These are phyloP conservation scores for Zygnema cylindricum DNA, from an alignment of 139 green algal species.

Conservation along the genomic window DNA sequence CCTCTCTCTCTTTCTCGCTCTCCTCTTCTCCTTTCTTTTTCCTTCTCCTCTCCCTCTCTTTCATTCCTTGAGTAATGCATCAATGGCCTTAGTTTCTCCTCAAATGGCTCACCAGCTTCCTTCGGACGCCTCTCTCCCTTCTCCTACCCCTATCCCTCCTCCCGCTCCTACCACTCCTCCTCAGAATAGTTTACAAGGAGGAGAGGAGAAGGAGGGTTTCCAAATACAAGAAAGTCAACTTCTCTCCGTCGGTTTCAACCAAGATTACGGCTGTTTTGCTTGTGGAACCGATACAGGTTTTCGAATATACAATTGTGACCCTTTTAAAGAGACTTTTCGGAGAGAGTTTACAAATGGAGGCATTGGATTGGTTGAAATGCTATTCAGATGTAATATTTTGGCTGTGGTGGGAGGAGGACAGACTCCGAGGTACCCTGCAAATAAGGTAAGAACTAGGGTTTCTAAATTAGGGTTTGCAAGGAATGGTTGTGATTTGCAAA, in stretches of 20 bases:
- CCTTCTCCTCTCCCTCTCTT: too few species aligned
- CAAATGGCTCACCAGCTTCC: background rate
- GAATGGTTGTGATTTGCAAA: background rate
- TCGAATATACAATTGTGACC: slow-evolving; percentile 88
- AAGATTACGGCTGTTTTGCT: slow-evolving; percentile 87
- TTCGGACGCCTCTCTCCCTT: background rate
- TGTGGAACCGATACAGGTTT: slow-evolving; percentile 84
- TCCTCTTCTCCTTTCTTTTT: too few species aligned
- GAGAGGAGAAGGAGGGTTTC: slow-evolving; percentile 6
- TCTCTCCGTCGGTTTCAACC: slow-evolving; percentile 76
- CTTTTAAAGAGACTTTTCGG: slow-evolving; percentile 83
- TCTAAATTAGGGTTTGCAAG: background rate
- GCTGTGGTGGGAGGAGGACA: slow-evolving; percentile 89
- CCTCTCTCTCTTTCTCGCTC: too few species aligned
- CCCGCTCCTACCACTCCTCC: background rate
- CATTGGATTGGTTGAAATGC: slow-evolving; percentile 90
- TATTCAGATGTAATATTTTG: slow-evolving; percentile 96
- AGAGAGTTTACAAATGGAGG: slow-evolving; percentile 63
- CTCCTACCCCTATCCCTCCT: background rate
- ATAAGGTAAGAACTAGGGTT: slow-evolving; percentile 60
- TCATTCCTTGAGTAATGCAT: too few species aligned
- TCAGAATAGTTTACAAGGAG: background rate
- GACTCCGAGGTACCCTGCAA: slow-evolving; percentile 67
- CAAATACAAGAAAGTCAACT: slow-evolving; percentile 30
- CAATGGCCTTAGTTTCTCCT: background rate